These are phyloP conservation scores for Cocos nucifera DNA, from an alignment of 176 grass and related monocot genomes.

Conservation along the genomic window DNA sequence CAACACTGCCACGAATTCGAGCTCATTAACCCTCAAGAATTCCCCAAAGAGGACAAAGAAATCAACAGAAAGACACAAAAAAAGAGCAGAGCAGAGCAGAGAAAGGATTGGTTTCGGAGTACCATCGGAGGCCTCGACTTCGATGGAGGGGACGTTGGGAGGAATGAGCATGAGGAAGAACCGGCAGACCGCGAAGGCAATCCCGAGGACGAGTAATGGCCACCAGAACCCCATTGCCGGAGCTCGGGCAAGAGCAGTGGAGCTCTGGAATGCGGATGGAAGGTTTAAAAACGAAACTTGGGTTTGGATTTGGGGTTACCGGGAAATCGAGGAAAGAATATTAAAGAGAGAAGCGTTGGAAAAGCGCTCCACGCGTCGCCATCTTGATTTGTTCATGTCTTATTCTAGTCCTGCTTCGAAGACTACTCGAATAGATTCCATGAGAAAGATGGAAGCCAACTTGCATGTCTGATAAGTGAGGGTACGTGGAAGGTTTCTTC, in stretches of 20 bases:
- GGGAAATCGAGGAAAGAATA: no score
- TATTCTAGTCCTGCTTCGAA: no score
- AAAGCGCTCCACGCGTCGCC: no score
- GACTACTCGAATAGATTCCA: no score
- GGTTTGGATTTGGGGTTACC: no score
- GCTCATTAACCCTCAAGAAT: conserved; percentile 10
- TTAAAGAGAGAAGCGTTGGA: no score
- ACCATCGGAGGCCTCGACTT: conserved; percentile 87
- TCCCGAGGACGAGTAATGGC: conserved; percentile 73
- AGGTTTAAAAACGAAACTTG: no score
- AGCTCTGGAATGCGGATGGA: no score
- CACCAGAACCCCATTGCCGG: conserved; percentile 84
- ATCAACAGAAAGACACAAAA: not conserved
- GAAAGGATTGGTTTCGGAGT: not conserved
- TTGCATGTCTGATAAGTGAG: no score
- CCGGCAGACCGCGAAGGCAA: conserved; percentile 73
- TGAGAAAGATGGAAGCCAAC: no score
- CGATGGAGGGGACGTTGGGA: conserved; percentile 88
- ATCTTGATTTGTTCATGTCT: no score
- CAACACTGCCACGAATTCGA: conserved; percentile 47
- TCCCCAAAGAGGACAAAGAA: conserved; percentile 14
- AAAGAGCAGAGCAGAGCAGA: not conserved
- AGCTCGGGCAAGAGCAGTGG: not conserved
- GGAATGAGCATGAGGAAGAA: conserved; percentile 85
- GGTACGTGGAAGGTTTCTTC: no score